Conservation (phyloP, 2,329 filamentous ascomycete species). For the Scedosporium boydii region DNA sequence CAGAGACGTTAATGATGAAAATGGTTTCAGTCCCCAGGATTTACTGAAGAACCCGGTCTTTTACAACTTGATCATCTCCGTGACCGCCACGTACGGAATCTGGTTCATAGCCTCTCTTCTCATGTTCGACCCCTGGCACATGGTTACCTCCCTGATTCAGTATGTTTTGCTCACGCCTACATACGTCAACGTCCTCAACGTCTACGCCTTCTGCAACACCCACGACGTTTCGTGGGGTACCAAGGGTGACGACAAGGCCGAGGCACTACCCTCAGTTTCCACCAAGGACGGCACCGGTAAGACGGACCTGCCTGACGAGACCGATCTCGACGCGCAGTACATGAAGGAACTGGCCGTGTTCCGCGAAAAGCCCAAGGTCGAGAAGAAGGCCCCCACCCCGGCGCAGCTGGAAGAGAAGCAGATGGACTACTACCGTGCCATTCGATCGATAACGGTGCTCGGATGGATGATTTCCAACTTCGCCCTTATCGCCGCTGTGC, state of each 20-base stretch:
- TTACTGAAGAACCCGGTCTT: conserved; percentile 85
- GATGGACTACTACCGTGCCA: conserved; percentile 97
- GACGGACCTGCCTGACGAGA: conserved; percentile 91
- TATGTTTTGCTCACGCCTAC: conserved; percentile 92
- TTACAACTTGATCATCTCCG: conserved; percentile 85
- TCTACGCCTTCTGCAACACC: conserved; percentile 97
- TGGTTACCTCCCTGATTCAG: conserved; percentile 92
- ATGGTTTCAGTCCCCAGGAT: conserved; percentile 58
- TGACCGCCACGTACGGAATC: conserved; percentile 85
- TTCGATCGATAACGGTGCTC: conserved; percentile 82
- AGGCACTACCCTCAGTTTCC: conserved; percentile 79
- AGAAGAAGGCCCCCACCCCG: conserved; percentile 50
- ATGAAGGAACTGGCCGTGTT: conserved; percentile 74
- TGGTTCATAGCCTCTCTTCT: conserved; percentile 87
- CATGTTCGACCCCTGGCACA: conserved; percentile 98
- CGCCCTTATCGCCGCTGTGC: conserved; percentile 72
- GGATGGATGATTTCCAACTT: conserved; percentile 98
- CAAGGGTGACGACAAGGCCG: conserved; percentile 93
- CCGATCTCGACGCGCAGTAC: conserved; percentile 91
- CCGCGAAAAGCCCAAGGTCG: conserved; percentile 61
- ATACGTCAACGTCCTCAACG: conserved; percentile 97
- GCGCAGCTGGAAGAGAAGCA: conserved; percentile 65
- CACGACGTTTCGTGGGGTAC: conserved; percentile 98
- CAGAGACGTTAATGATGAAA: conserved; percentile 48
- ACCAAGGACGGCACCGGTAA: conserved; percentile 85